phyloP scores from a whole-genome alignment of 1,139 yeast genomes.

The Lodderomyces elongisporus region DNA sequence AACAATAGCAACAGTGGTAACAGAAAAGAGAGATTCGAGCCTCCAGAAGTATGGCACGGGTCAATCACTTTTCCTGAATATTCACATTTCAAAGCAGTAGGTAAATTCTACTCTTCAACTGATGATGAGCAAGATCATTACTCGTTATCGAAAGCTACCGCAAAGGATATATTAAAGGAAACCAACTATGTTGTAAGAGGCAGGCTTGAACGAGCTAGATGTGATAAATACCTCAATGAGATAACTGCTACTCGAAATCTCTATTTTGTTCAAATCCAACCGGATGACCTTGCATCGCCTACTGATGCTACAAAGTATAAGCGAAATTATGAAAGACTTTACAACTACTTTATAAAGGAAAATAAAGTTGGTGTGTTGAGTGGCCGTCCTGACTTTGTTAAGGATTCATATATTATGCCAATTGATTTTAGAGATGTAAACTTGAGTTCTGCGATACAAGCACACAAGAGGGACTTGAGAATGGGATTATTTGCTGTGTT shows the following conservation, averaged over 20 bases:
- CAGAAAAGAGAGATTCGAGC: constrained; percentile 1
- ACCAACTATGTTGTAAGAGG: constrained; percentile 54
- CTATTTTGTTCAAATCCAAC: constrained; percentile 40
- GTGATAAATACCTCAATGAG: constrained; percentile 52
- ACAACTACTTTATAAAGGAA: constrained; percentile 46
- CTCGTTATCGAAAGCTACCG: constrained; percentile 21
- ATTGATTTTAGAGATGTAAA: constrained; percentile 25
- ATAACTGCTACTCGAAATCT: constrained; percentile 46
- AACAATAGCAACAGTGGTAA: not conserved
- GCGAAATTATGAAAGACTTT: constrained; percentile 41
- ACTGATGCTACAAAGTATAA: constrained; percentile 1
- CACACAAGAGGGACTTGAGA: constrained; percentile 12
- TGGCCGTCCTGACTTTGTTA: constrained; percentile 45
- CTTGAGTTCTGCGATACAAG: constrained; percentile 25
- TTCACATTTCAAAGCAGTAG: constrained; percentile 43
- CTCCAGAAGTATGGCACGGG: constrained; percentile 49
- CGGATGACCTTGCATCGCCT: constrained; percentile 1
- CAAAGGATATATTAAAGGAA: constrained; percentile 26
- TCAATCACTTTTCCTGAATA: constrained; percentile 51
- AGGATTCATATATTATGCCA: constrained; percentile 63
- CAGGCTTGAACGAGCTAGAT: constrained; percentile 48
- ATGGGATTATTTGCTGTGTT: constrained; percentile 41
- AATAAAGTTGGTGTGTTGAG: constrained; percentile 61
- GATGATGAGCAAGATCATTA: constrained; percentile 18
- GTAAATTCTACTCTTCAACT: constrained; percentile 39